Base-by-base conservation (phyloP, 257 asterid species). In the Anisodus acutangulus region DNA sequence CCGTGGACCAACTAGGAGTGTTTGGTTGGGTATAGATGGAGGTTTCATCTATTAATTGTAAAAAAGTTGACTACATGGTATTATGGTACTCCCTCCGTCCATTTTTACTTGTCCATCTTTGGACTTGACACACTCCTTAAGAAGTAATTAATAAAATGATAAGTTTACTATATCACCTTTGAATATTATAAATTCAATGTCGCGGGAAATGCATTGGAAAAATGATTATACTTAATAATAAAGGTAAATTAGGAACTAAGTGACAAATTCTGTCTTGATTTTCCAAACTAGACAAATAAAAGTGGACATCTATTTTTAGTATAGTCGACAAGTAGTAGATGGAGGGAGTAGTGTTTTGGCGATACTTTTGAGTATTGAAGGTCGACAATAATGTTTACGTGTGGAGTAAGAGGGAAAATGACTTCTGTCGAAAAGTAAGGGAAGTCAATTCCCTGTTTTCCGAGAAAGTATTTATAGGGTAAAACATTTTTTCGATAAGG, bases 1-100 rank as follows among this genome's bases (percentile, higher is more conserved):
- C 58, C 39, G 1, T 45, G 79, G 79, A 71, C 45, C 17, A 71
- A n/a, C 58, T 71, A 71, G 58, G 82, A 53, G 15, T 78, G 63
- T 53, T 53, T 53, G 49, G 49, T 26, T 78, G 19, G 63, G 26
- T 78, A 53, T 26, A 15, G 16, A 53, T 12, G 82, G 26, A 49
- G 47, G 63, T 76, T 45, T 3, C 47, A 13, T 78, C 26, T 19
- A 76, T 55, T 15, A 12, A 37, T 78, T 22, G 49, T 15, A 53
- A 78, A 54, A 22, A 53, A 13, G 82, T 53, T 64, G 49, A 53
- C 63, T 55, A 53, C 15, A 22, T 5, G 45, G 63, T 76, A 37
- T 76, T 26, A 26, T 51, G 82, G 49, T 41, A 31, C 35, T 31
- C 35, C 35, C 35, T 31, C 35, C 35, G 35, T 31, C 35, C 35